phyloP scores from a whole-genome alignment of 1,284 basidiomycete species.

The Lignosus rhinocerotis region DNA sequence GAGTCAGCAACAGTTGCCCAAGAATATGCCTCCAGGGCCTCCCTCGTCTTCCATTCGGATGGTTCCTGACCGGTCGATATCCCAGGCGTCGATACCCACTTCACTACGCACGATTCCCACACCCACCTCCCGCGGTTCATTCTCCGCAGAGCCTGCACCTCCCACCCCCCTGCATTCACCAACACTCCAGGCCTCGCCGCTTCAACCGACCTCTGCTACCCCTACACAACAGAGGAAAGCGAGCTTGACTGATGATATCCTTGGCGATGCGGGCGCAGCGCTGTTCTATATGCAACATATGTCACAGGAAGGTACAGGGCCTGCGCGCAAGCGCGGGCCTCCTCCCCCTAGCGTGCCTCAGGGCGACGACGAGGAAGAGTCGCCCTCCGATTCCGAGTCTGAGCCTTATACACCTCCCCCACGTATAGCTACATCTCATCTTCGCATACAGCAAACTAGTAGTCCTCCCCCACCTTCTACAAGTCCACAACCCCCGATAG shows the following conservation, averaged over 20 bases:
- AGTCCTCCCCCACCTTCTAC: slow-evolving; percentile 19
- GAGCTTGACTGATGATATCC: slow-evolving; percentile 34
- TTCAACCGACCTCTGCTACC: not conserved
- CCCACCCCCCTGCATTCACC: slow-evolving; percentile 3
- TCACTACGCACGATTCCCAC: slow-evolving; percentile 14
- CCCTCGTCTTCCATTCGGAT: slow-evolving; percentile 12
- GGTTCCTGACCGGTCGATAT: slow-evolving; percentile 19
- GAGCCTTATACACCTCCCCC: slow-evolving; percentile 28
- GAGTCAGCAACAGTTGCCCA: not conserved
- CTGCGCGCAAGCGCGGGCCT: slow-evolving; percentile 22
- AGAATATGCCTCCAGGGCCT: slow-evolving; percentile 3
- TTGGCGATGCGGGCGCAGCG: slow-evolving; percentile 59
- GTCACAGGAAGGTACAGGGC: slow-evolving; percentile 32
- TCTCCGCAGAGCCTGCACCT: not conserved
- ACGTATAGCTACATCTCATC: slow-evolving; percentile 20
- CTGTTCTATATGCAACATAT: slow-evolving; percentile 69
- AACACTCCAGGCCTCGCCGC: not conserved
- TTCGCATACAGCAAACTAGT: slow-evolving; percentile 25
- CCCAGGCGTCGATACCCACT: slow-evolving; percentile 21
- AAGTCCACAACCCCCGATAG: slow-evolving; percentile 15
- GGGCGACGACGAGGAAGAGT: slow-evolving; percentile 25
- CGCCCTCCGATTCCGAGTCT: slow-evolving; percentile 27
- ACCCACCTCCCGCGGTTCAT: slow-evolving; percentile 10
- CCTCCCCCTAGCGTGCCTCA: slow-evolving; percentile 18
- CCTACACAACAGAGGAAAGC: slow-evolving; percentile 15